These are phyloP conservation scores for Tulasnella sp. DNA, from an alignment of 768 basidiomycete species.

Conservation along the genomic window DNA sequence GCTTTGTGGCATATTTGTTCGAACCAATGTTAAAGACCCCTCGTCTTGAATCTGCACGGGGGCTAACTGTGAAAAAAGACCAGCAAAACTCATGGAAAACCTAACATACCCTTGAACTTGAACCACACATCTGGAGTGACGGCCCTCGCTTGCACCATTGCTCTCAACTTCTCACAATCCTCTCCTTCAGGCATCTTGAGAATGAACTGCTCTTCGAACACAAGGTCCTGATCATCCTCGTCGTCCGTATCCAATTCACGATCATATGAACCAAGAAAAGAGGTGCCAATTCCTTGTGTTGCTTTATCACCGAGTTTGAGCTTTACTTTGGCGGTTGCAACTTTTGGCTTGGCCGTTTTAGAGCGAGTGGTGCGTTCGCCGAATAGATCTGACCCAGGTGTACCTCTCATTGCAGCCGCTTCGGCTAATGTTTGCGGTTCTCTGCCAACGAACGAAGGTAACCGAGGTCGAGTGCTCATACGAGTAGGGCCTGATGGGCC, in stretches of 20 bases:
- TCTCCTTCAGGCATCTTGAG: slow-evolving; percentile 80
- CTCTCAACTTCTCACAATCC: slow-evolving; percentile 68
- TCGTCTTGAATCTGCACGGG: slow-evolving; percentile 67
- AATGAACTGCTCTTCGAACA: slow-evolving; percentile 96
- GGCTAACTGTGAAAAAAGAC: not conserved
- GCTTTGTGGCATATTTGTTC: slow-evolving; percentile 75
- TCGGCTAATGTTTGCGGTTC: slow-evolving; percentile 17
- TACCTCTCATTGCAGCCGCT: not conserved
- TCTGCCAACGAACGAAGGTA: slow-evolving; percentile 14
- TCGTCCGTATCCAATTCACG: slow-evolving; percentile 92
- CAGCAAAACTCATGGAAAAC: not conserved
- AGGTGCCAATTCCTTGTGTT: slow-evolving; percentile 75
- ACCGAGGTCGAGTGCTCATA: slow-evolving; percentile 16
- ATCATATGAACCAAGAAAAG: slow-evolving; percentile 86
- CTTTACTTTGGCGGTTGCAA: slow-evolving; percentile 65
- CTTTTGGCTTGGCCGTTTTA: slow-evolving; percentile 33
- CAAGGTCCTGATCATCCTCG: slow-evolving; percentile 88
- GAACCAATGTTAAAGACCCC: slow-evolving; percentile 79
- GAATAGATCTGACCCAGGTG: not conserved
- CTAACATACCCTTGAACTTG: slow-evolving; percentile 80
- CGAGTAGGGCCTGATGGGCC: slow-evolving; percentile 4
- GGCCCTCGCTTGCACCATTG: slow-evolving; percentile 74
- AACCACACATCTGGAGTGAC: slow-evolving; percentile 85
- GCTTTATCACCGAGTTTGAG: slow-evolving; percentile 81
- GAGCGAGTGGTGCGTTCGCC: slow-evolving; percentile 28